These are phyloP conservation scores for Butyriboletus loyo DNA, from an alignment of 768 basidiomycete species.

Conservation along the genomic window DNA sequence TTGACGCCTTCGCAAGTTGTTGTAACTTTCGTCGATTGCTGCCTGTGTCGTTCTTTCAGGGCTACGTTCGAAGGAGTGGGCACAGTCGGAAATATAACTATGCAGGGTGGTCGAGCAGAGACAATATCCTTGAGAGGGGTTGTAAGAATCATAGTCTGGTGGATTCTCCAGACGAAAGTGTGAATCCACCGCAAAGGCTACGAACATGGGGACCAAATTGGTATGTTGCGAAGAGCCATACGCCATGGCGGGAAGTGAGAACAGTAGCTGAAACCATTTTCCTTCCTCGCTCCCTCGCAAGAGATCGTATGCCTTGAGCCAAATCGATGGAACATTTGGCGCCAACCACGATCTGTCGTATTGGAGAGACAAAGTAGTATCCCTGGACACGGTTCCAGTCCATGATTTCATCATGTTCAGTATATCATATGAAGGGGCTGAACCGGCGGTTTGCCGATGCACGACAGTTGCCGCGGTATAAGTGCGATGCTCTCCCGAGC, in stretches of 20 bases:
- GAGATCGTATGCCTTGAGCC: conserved; percentile 26
- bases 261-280: too few relatives aligned
- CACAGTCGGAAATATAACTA: neutral
- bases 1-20: conserved; percentile 4
- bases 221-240: conserved; percentile 23
- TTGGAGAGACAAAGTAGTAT: conserved; percentile 7
- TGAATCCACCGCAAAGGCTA: too few relatives aligned
- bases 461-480: conserved; percentile 14
- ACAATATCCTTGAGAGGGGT: conserved; percentile 5
- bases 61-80: neutral
- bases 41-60: too few relatives aligned
- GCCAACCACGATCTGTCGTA: conserved; percentile 31
- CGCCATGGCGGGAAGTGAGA: conserved; percentile 31
- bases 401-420: conserved; percentile 9
- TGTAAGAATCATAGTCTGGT: too few relatives aligned
- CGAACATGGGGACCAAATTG: too few relatives aligned
- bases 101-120: neutral
- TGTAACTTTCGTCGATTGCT: neutral
- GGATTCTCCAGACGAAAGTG: too few relatives aligned
- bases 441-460: neutral
- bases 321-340: conserved; percentile 15
- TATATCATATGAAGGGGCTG: neutral
- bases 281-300: conserved; percentile 10
- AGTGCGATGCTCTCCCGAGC: conserved; percentile 15
- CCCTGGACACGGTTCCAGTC: neutral